Conservation (phyloP, 371 early-diverging fungal species). For the Syncephalastrum racemosum region DNA sequence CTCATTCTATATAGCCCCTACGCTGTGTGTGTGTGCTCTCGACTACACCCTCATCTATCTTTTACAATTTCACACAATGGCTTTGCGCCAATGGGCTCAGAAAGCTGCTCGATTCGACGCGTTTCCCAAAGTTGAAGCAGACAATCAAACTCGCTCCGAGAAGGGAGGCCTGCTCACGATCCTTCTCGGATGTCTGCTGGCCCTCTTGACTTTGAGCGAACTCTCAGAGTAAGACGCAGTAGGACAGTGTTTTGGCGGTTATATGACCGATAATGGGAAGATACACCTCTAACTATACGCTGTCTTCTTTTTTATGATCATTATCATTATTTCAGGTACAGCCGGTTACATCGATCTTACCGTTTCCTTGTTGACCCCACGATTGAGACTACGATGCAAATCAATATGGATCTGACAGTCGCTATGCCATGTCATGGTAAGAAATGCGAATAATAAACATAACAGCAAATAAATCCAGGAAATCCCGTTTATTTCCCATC, state of each 20-base stretch:
- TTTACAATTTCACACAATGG: slow-evolving; percentile 3
- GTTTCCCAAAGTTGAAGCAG: slow-evolving; percentile 86
- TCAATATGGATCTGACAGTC: slow-evolving; percentile 87
- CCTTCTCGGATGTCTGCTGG: slow-evolving; percentile 63
- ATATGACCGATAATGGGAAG: background rate
- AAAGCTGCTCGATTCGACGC: slow-evolving; percentile 68
- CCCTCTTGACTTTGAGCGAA: slow-evolving; percentile 68
- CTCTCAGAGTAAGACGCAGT: slow-evolving; percentile 52
- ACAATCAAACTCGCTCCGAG: slow-evolving; percentile 73
- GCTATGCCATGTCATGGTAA: slow-evolving; percentile 86
- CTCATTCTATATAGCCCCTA: too few relatives aligned
- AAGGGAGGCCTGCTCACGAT: slow-evolving; percentile 82
- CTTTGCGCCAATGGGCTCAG: slow-evolving; percentile 20
- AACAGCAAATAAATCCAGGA: background rate
- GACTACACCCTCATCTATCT: too few relatives aligned
- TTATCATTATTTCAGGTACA: slow-evolving; percentile 38
- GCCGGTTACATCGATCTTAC: slow-evolving; percentile 64
- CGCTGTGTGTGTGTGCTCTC: too few relatives aligned
- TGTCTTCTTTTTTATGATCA: background rate
- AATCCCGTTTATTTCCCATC: background rate
- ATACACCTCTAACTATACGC: background rate
- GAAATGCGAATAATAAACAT: slow-evolving; percentile 7
- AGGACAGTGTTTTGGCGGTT: too few relatives aligned
- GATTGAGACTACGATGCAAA: slow-evolving; percentile 66
- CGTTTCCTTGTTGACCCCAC: slow-evolving; percentile 77